Base-by-base conservation (phyloP, 2,329 filamentous ascomycete species). In the Achaetomium macrosporum region DNA sequence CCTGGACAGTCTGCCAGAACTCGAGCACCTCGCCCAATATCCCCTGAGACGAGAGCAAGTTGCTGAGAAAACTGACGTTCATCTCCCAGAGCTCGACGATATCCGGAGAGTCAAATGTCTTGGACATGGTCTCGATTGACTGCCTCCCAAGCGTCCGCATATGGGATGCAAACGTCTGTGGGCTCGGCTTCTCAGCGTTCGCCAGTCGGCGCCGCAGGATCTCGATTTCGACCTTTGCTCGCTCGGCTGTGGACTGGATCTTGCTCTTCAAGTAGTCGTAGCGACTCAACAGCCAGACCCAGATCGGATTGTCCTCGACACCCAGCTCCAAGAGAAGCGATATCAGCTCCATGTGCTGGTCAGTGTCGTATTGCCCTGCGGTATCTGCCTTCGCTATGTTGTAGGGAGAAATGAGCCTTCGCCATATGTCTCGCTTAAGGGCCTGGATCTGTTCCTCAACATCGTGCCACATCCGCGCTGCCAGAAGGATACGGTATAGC, bases 11-110 rank as follows among this genome's bases (percentile, higher is more conserved):
- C 59, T 95, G 88, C 90, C 92, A 96, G 68, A 96, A 97, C 58
- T 95, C 90, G 16, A 95, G 72, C 1, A 97, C 81, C 67, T 99
- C 93, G 0, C 90, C 90, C 6, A 99, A 74, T 15, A 97, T 77
- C 4, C 93, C 93, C 57, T 85, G 83, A 7, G 84, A 72, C 0
- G 90, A 91, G 0, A 99, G 74, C 37, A 99, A 76, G 40, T 79
- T 82, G 10, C 74, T 84, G 55, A 97, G 68, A 57, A 90, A 93
- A 0, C 79, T 74, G 54, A 89, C 75, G 58, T 95, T 84, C 66
- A 91, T 89, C 63, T 96, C 91, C 93, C 93, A 99, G 55, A 97
- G 79, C 60, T 96, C 90, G 58, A 95, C 79, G 13, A 96, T 79
- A 43, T 92, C 85, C 2, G 85, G 72, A 0, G 85, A 83, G 67